Evolutionary conservation across 768 basidiomycete genomes (phyloP).

Genomic region (Lactarius sanguifluus): DNA sequence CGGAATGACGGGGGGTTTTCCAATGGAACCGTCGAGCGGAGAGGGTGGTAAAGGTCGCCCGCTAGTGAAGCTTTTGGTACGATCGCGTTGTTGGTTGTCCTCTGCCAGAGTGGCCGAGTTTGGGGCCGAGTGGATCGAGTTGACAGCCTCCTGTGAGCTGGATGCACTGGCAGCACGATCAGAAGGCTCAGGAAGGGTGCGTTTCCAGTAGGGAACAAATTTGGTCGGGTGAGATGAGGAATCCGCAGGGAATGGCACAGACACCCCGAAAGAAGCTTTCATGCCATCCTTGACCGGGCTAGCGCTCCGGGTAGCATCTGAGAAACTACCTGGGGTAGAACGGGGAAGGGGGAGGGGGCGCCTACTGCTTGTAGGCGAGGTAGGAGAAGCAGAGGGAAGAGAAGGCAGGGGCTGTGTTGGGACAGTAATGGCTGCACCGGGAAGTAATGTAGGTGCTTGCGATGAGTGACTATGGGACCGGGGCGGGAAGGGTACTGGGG

Average conservation of each 20-base stretch:
- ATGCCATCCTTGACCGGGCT: slow-evolving; percentile 26
- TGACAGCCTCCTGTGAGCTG: slow-evolving; percentile 20
- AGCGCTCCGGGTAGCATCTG: slow-evolving; percentile 21
- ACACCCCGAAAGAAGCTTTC: neutral
- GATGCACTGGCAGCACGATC: slow-evolving; percentile 18
- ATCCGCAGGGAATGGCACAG: slow-evolving; percentile 1
- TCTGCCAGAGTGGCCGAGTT: neutral
- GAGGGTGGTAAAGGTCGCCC: slow-evolving; percentile 28
- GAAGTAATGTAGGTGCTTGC: slow-evolving; percentile 12
- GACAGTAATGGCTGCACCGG: neutral
- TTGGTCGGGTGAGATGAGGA: slow-evolving; percentile 11
- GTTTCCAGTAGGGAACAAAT: slow-evolving; percentile 31
- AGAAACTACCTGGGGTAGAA: neutral
- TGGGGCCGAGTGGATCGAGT: slow-evolving; percentile 4
- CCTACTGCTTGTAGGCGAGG: slow-evolving; percentile 24
- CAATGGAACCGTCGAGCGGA: slow-evolving; percentile 23
- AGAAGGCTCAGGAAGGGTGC: slow-evolving; percentile 28
- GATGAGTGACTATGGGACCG: slow-evolving; percentile 7
- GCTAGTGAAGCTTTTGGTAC: slow-evolving; percentile 26
- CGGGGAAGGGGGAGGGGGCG: slow-evolving; percentile 29
- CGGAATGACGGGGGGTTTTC: slow-evolving; percentile 20
- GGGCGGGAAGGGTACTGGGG: slow-evolving; percentile 23
- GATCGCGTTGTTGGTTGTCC: slow-evolving; percentile 14
- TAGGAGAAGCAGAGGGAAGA: slow-evolving; percentile 22
- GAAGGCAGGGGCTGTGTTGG: slow-evolving; percentile 11